Base-by-base conservation (phyloP, 441 rosid genomes). In the Eruca vesicaria region DNA sequence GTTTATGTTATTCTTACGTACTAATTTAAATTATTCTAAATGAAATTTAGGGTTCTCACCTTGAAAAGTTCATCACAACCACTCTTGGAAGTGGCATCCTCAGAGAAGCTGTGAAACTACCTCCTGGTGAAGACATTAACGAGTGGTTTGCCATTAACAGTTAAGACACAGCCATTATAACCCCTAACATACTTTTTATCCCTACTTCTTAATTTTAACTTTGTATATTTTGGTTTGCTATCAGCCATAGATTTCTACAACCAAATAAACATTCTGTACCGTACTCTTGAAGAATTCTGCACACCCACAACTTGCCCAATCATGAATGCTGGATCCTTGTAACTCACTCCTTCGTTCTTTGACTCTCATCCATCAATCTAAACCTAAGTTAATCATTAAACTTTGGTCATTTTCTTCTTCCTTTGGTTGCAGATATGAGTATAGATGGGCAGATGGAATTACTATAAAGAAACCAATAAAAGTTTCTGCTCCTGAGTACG, bases 261-360 rank as follows among this genome's bases (percentile, higher is more conserved):
- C 84, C 94, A 87, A 75, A 89, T 89, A 74, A 85, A 79, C 82
- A 84, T 88, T 72, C 92, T 94, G 75, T 92, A 85, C 83, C 90
- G 89, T 69, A 92, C 90, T 65, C 86, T 94, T 33, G 87, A 86
- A 48, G 97, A 94, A 82, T 94, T 87, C 75, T 94, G 98, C 77
- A 94, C 95, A 16, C 70, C 89, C 52, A 94, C 82, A 78, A 86
- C 80, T 81, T 94, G 98, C 80, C 89, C 97, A 71, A 82, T 94
- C 63, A 94, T 94, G 98, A 86, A 88, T 67, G 97, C 95, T 62
- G 97, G 98, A 71, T 92, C 97, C 86, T 91, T 82, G 98, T 94
- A 94, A 32, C 6, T 35, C 26, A 32, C 52, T 31, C 18, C 15
- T 18, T 59, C 55, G 29, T 38, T 63, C 11, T 43, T 74, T n/a